Percentiles rank a stretch among this genome's conserved stretches.
phyloP scores from a whole-genome alignment of 176 grass and related monocot genomes.

The Calamus simplicifolius region DNA sequence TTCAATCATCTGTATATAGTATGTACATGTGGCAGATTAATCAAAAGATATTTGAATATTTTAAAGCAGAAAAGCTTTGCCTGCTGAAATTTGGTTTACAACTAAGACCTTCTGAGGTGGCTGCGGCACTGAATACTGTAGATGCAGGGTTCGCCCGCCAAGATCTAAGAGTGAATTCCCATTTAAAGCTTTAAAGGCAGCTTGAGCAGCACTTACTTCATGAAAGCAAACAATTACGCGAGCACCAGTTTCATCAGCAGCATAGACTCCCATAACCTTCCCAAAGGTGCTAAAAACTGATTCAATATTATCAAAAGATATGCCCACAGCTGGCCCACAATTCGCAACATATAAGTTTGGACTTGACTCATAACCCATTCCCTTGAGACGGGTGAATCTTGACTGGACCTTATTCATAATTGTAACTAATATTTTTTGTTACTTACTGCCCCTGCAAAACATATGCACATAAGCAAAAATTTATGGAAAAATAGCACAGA shows the following conservation, averaged over 20 bases:
- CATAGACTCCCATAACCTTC: slow-evolving; percentile 40
- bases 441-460: too few species aligned
- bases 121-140: slow-evolving; percentile 50
- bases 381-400: slow-evolving; percentile 38
- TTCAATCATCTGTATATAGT: too few species aligned
- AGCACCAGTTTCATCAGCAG: slow-evolving; percentile 58
- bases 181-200: slow-evolving; percentile 57
- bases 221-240: slow-evolving; percentile 66
- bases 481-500: too few species aligned
- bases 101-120: slow-evolving; percentile 34
- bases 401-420: neutral
- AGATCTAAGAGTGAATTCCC: slow-evolving; percentile 39
- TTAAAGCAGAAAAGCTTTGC: too few species aligned
- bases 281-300: slow-evolving; percentile 54
- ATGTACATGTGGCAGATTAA: too few species aligned
- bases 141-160: slow-evolving; percentile 45
- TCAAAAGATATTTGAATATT: too few species aligned
- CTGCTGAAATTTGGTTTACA: neutral
- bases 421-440: too few species aligned
- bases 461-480: too few species aligned
- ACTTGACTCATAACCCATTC: slow-evolving; percentile 22
- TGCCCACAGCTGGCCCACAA: slow-evolving; percentile 69
- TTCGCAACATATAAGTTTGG: slow-evolving; percentile 70
- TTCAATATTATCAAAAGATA: slow-evolving; percentile 42
- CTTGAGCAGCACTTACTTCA: slow-evolving; percentile 39